phyloP scores from a whole-genome alignment of 192 early-diverging fungal species.

The Podila epigama region DNA sequence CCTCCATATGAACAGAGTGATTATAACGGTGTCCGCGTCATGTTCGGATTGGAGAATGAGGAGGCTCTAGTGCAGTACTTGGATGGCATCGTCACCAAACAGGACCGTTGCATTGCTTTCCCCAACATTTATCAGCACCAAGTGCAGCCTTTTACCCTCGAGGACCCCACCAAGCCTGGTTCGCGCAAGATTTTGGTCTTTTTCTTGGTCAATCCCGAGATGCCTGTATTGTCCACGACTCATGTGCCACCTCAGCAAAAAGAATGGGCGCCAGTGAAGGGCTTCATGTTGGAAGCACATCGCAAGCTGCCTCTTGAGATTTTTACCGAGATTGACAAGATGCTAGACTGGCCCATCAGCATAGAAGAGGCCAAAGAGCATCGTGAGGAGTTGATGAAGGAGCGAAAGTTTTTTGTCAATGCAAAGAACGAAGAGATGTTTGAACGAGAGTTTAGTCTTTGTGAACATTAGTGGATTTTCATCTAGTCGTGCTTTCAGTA shows the following conservation, averaged over 20 bases:
- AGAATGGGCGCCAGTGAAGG: conserved; percentile 17
- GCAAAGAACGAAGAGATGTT: background rate
- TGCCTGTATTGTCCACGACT: conserved; percentile 59
- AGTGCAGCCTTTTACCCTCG: conserved; percentile 66
- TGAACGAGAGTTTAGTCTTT: conserved; percentile 19
- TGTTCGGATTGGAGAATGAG: conserved; percentile 52
- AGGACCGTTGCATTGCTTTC: conserved; percentile 72
- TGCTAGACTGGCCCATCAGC: conserved; percentile 14
- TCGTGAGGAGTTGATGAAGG: conserved; percentile 13
- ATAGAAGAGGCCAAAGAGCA: conserved; percentile 9
- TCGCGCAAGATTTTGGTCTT: conserved; percentile 74
- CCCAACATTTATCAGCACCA: conserved; percentile 78
- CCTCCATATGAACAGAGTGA: conserved; percentile 47
- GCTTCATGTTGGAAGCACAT: background rate
- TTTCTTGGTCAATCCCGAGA: conserved; percentile 73
- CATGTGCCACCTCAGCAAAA: conserved; percentile 72
- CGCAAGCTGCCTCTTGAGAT: conserved; percentile 14
- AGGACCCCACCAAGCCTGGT: conserved; percentile 56
- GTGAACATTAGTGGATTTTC: background rate
- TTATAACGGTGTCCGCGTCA: conserved; percentile 18
- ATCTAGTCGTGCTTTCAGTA: background rate
- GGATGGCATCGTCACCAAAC: conserved; percentile 53
- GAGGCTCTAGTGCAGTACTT: conserved; percentile 46
- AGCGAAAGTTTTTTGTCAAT: conserved; percentile 14
- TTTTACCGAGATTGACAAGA: background rate